Evolutionary conservation across 1,139 yeast species (phyloP).

Genomic region (Komagataea norvegica): DNA sequence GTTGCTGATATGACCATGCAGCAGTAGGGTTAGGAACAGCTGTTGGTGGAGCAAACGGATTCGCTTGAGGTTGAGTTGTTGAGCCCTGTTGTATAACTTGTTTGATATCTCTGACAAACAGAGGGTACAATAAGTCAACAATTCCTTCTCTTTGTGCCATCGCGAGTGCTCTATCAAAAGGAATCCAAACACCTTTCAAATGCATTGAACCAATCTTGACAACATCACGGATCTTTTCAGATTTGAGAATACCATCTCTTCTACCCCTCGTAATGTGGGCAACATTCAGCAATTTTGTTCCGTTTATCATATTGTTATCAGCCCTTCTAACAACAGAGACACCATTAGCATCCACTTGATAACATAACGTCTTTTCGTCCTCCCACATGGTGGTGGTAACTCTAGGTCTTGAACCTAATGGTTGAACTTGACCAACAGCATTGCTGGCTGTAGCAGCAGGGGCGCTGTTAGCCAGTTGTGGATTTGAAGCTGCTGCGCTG

Average conservation of each 20-base stretch:
- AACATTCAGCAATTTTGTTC: slow-evolving; percentile 86
- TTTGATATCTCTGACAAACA: slow-evolving; percentile 84
- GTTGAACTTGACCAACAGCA: slow-evolving; percentile 48
- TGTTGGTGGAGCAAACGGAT: slow-evolving; percentile 10
- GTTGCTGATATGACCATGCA: slow-evolving; percentile 19
- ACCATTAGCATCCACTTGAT: slow-evolving; percentile 91
- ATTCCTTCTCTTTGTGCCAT: slow-evolving; percentile 91
- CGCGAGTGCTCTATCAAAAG: slow-evolving; percentile 86
- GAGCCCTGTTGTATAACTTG: slow-evolving; percentile 47
- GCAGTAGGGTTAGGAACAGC: slow-evolving; percentile 7
- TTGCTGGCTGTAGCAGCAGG: slow-evolving; percentile 18
- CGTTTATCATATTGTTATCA: slow-evolving; percentile 89
- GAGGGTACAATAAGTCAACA: slow-evolving; percentile 78
- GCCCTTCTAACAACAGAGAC: slow-evolving; percentile 91
- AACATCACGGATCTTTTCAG: slow-evolving; percentile 85
- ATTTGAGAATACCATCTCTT: slow-evolving; percentile 87
- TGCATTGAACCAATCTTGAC: slow-evolving; percentile 97
- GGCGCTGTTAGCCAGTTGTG: background rate
- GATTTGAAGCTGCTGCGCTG: slow-evolving; percentile 13
- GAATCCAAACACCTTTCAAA: slow-evolving; percentile 96
- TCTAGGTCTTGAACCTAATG: slow-evolving; percentile 67
- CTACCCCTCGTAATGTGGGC: slow-evolving; percentile 96
- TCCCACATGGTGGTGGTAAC: slow-evolving; percentile 98
- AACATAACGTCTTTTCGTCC: slow-evolving; percentile 89
- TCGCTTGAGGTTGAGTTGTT: slow-evolving; percentile 27